Conservation (phyloP, 169 alveolate genomes). For the Plasmodium berghei region DNA sequence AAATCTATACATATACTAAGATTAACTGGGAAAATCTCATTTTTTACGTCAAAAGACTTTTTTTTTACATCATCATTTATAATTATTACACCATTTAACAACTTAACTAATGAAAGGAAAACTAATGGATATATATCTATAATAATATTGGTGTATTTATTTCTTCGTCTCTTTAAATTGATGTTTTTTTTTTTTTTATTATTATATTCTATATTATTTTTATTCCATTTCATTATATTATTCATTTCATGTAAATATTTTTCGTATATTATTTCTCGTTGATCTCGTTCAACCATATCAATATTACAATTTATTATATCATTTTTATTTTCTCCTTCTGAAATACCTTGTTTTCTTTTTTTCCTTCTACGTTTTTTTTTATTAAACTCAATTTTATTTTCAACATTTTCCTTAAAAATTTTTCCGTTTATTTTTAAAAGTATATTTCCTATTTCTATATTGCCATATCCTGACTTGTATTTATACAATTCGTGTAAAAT, state of each 20-base stretch:
- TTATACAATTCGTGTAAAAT: conserved; percentile 14
- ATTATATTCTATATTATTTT: conserved; percentile 51
- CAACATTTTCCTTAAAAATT: conserved; percentile 18
- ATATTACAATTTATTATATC: not conserved
- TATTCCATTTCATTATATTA: conserved; percentile 34
- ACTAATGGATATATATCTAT: conserved; percentile 60
- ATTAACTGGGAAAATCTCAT: conserved; percentile 43
- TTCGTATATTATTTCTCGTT: conserved; percentile 16
- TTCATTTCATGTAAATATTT: conserved; percentile 6
- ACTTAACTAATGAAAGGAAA: conserved; percentile 38
- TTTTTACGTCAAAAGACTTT: conserved; percentile 65
- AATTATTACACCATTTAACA: conserved; percentile 26
- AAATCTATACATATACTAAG: conserved; percentile 20
- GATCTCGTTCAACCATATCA: not conserved
- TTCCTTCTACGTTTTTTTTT: not conserved
- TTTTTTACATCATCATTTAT: conserved; percentile 40
- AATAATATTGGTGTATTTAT: conserved; percentile 66
- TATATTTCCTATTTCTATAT: not conserved
- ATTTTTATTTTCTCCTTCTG: not conserved
- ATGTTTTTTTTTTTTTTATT: conserved; percentile 39
- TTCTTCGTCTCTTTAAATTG: conserved; percentile 48
- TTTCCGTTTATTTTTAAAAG: conserved; percentile 17
- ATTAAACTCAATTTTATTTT: not conserved
- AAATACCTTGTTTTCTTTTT: not conserved
- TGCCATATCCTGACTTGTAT: not conserved